Percentiles rank a stretch among this genome's conserved stretches.
Evolutionary conservation across 2,329 filamentous ascomycete genomes (phyloP).

Genomic region (Cercospora sesami): DNA sequence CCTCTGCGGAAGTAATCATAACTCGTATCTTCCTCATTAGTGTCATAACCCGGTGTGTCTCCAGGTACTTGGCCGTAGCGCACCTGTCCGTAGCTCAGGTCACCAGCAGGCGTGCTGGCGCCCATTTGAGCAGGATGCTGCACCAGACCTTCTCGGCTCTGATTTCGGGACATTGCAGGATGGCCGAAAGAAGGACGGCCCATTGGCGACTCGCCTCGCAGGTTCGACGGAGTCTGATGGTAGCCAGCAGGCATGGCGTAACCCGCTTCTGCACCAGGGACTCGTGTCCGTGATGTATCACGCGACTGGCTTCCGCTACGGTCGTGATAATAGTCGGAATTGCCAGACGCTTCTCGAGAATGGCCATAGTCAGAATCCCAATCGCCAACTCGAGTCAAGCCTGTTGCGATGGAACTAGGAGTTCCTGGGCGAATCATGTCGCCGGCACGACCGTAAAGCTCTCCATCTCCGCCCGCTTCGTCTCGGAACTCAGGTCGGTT

Average conservation of each 20-base stretch:
- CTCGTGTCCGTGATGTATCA: constrained; percentile 17
- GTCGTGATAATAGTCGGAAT: constrained; percentile 6
- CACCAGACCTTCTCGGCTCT: constrained; percentile 28
- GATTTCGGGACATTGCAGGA: constrained; percentile 22
- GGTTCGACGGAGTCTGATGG: constrained; percentile 46
- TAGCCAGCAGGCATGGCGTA: constrained; percentile 51
- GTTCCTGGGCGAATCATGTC: constrained; percentile 64
- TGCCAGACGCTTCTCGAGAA: constrained; percentile 16
- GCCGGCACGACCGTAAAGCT: constrained; percentile 55
- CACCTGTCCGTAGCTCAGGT: constrained; percentile 36
- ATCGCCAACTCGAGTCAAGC: constrained; percentile 34
- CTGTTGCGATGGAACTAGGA: constrained; percentile 53
- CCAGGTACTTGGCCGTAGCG: constrained; percentile 28
- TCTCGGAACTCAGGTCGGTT: constrained; percentile 84
- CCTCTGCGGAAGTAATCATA: constrained; percentile 44
- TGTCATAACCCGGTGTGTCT: constrained; percentile 34
- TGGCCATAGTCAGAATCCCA: constrained; percentile 32
- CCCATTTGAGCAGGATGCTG: constrained; percentile 24
- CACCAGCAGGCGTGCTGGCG: constrained; percentile 19
- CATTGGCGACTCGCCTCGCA: constrained; percentile 47
- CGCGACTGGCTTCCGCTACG: constrained; percentile 31
- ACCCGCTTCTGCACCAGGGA: constrained; percentile 34
- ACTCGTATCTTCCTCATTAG: constrained; percentile 39
- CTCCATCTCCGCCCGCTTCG: constrained; percentile 74
- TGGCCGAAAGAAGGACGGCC: constrained; percentile 28